A percentile compares a stretch with the other conserved stretches of the same genome.
These are phyloP conservation scores for Xylariaceae sp. DNA, from an alignment of 2,329 filamentous ascomycete genomes.

Conservation along the genomic window DNA sequence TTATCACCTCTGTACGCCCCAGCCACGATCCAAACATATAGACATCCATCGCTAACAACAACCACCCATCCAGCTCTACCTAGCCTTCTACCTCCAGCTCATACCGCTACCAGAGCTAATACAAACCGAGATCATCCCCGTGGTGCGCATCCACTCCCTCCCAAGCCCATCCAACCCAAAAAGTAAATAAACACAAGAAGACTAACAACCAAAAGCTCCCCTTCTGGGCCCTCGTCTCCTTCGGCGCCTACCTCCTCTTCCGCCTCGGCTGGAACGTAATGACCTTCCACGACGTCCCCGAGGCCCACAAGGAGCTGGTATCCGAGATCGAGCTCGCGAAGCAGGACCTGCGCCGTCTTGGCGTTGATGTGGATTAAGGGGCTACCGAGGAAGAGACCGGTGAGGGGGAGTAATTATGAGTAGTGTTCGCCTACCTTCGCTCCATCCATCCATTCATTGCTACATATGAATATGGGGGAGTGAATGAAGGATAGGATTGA, in stretches of 20 bases:
- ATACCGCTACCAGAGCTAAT: constrained; percentile 73
- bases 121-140: constrained; percentile 80
- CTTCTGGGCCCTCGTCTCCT: constrained; percentile 85
- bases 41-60: constrained; percentile 5
- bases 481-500: too few species aligned
- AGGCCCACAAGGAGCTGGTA: constrained; percentile 86
- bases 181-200: neutral
- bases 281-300: constrained; percentile 93
- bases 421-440: neutral
- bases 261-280: constrained; percentile 89
- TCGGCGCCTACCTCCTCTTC: constrained; percentile 88
- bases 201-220: constrained; percentile 61
- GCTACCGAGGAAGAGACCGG: neutral
- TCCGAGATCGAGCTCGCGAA: constrained; percentile 75
- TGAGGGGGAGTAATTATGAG: neutral
- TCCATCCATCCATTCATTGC: too few species aligned
- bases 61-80: constrained; percentile 66
- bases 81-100: constrained; percentile 78
- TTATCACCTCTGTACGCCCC: constrained; percentile 73
- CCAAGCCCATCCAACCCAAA: neutral
- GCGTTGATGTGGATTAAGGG: constrained; percentile 70
- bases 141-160: constrained; percentile 56
- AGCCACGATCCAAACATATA: neutral
- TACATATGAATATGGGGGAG: too few species aligned
- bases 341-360: constrained; percentile 66